Evolutionary conservation across 2,329 filamentous ascomycete genomes (phyloP), one percentile per base, ranked within the genome.

Genomic region (Ilyonectria sp.): DNA sequence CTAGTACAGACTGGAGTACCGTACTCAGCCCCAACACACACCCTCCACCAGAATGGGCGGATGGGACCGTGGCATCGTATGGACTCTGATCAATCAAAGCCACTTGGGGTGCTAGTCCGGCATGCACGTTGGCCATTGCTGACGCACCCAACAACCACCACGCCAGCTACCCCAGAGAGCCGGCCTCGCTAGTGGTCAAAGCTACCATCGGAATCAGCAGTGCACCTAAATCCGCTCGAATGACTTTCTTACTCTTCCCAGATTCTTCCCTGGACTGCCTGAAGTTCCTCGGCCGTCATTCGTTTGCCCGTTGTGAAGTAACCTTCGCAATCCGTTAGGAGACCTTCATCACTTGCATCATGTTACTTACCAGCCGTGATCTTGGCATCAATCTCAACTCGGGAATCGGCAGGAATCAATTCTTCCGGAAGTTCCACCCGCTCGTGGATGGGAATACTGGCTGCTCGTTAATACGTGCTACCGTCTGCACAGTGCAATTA

Each of bases 321-420:
- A 61, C 90, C 90, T 90, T 69, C 50, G 55, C 58, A 53, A 58
- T 43, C 55, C 66, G 66, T 75, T 72, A 75, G 71, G 70, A 65
- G 13, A n/a, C 23, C 4, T 65, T 52, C 33, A 21, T 44, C 15
- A 1, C 54, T 65, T 55, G 44, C 52, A 47, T 43, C 29, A 60
- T 53, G 56, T 21, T 63, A 83, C 90, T 82, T 83, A 94, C 93
- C 96, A 68, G 95, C 94, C 75, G 95, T 96, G 79, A 98, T 98
- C 86, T 98, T 98, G 66, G 96, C 96, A 81, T 98, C 96, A 77
- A 98, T 99, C 82, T 99, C 96, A n/a, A 98, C 96, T 72, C 95
- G 88, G 60, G 94, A 97, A 82, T 98, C 96, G 70, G 92, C 93
- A 13, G 96, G 96, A 75, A 98, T 98, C 89, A 96, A 91, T 35